Base-by-base conservation (phyloP, 164 flowering plant species). In the Platanus orientalis region DNA sequence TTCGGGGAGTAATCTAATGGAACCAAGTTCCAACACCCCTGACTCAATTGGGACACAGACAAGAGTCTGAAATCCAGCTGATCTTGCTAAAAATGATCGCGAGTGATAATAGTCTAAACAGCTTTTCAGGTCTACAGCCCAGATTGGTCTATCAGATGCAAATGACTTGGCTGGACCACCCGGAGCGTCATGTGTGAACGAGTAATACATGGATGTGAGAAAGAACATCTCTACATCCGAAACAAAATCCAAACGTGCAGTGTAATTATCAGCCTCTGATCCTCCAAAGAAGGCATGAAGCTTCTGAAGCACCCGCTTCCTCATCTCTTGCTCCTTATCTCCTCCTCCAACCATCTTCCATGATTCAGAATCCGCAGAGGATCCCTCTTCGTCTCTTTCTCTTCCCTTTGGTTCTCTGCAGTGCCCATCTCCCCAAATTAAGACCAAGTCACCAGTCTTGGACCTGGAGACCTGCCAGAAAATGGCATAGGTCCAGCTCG, bases 21-120 rank as follows among this genome's bases (percentile, higher is more conserved):
- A 84, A 53, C 91, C 96, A 52, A 92, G 72, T 74, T 92, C 98
- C 32, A 92, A 69, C 36, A 92, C 91, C 28, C 98, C 98, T 13
- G 77, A 63, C 54, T 85, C 86, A 26, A 82, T 60, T 2, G 98
- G 96, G 21, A 92, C 82, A 74, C 80, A 83, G 25, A 79, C 85
- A 19, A 83, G 65, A 0, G 98, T 88, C 58, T 72, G 73, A 25
- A 89, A 61, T 7, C 84, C 79, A 40, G 86, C 95, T 9, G 63
- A 71, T 51, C 66, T 77, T 0, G 92, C 92, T 39, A 92, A 64
- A 69, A 66, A 67, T 1, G 80, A 73, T 39, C 98, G 80, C 0
- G 83, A 74, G 13, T 73, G 70, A 30, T 82, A 92, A 32, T 85
- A 74, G 26, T 75, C 80, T 39, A 49, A 64, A 67, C 85, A 87